A percentile compares a stretch with the other conserved stretches of the same genome.
Conservation (phyloP, 2,329 filamentous ascomycete species). For the Hypoxylon sp. region DNA sequence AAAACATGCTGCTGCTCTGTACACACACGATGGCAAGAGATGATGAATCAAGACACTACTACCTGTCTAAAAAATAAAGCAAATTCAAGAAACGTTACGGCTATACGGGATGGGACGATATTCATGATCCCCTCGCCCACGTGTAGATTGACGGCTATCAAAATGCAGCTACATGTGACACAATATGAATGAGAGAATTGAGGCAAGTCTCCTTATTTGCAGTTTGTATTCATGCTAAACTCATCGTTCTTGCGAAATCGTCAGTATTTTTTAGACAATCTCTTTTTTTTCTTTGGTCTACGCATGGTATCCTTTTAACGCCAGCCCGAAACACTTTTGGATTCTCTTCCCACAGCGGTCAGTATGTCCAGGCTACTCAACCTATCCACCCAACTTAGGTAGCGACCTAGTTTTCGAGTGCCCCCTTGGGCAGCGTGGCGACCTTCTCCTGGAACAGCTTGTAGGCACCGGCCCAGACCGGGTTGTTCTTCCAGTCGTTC, state of each 20-base stretch:
- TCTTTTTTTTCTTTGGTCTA: constrained; percentile 27
- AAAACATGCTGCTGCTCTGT: constrained; percentile 22
- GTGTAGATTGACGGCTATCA: too few species aligned
- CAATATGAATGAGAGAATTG: not conserved
- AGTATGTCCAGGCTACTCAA: not conserved
- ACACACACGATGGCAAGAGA: not conserved
- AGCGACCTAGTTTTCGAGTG: constrained; percentile 28
- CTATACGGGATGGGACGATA: not conserved
- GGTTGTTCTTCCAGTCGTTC: constrained; percentile 74
- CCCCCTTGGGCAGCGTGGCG: constrained; percentile 65
- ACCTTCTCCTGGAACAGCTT: constrained; percentile 87
- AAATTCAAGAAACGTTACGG: not conserved
- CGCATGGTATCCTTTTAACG: constrained; percentile 24
- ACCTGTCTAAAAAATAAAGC: not conserved
- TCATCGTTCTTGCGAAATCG: constrained; percentile 12
- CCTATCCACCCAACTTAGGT: constrained; percentile 1
- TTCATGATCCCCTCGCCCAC: too few species aligned
- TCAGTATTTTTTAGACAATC: constrained; percentile 3
- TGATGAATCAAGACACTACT: constrained; percentile 4
- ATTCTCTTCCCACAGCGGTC: not conserved
- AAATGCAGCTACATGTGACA: not conserved
- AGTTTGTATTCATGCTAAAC: constrained; percentile 6
- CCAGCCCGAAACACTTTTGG: constrained; percentile 9
- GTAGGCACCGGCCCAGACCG: constrained; percentile 87
- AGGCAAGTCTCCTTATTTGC: not conserved